Percentiles rank a stretch among this genome's conserved stretches.
Conservation (phyloP, 2,329 filamentous ascomycete genomes). For the Periconia macrospinosa region DNA sequence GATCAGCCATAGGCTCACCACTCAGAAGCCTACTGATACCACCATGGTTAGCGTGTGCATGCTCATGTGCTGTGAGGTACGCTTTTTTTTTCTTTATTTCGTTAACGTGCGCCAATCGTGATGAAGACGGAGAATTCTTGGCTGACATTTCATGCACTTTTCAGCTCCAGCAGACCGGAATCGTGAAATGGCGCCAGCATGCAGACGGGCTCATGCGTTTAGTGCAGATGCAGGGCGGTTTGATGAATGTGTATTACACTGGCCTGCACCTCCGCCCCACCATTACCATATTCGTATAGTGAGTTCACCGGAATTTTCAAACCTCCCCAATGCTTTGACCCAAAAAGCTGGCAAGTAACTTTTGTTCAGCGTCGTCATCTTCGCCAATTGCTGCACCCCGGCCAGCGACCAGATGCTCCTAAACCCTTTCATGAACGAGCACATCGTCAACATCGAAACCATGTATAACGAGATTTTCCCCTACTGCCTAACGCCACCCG, state of each 20-base stretch:
- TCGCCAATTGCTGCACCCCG: constrained; percentile 30
- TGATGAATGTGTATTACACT: constrained; percentile 17
- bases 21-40: constrained; percentile 24
- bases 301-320: constrained; percentile 2
- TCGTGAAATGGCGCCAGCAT: constrained; percentile 30
- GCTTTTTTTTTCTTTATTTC: neutral
- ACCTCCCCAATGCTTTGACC: neutral
- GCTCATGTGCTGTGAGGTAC: constrained; percentile 33
- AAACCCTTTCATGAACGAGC: constrained; percentile 9
- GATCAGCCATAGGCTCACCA: constrained; percentile 23
- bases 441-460: constrained; percentile 17
- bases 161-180: constrained; percentile 28
- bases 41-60: constrained; percentile 32
- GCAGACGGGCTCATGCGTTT: constrained; percentile 27
- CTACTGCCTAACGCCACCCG: constrained; percentile 26
- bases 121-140: too few relatives aligned
- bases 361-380: constrained; percentile 20
- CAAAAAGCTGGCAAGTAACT: constrained; percentile 5
- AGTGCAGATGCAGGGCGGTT: constrained; percentile 32
- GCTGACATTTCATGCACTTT: neutral
- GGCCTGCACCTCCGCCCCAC: constrained; percentile 20
- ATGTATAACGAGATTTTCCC: constrained; percentile 33
- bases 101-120: neutral
- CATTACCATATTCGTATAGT: constrained; percentile 30
- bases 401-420: constrained; percentile 27